Base-by-base conservation (phyloP, 73 alveolate species). In the Paramecium pentaurelia region DNA sequence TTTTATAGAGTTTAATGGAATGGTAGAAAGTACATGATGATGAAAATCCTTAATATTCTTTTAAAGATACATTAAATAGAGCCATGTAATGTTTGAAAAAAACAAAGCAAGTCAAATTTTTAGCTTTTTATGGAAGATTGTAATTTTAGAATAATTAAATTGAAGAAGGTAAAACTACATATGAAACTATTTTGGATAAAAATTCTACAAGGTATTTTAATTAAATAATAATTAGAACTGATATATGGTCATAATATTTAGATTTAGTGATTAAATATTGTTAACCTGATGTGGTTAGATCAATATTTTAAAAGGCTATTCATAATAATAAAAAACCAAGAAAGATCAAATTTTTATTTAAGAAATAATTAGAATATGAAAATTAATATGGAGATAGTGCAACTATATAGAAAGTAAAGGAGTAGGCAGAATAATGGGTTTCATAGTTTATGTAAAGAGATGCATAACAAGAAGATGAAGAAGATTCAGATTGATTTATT, bases 141-240 rank as follows among this genome's bases (percentile, higher is more conserved):
- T 95, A 97, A 86, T 97, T 93, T 95, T 95, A 86, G 90, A 93
- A 93, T 86, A 96, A 96, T 49, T 83, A 94, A 70, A 89, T 93
- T 70, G 99, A 97, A 94, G 97, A 96, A 80, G 99, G 99, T 2
- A 96, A 98, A 93, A 97, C 98, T 45, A 97, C 97, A 96, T 95
- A 95, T 77, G 99, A 97, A 92, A 96, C 97, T 87, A 93, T 97
- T 18, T 93, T 97, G 47, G 95, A 95, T 71, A 95, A 95, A 91
- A 96, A 96, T 89, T 98, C 99, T 12, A 94, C 96, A 94, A 86
- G 92, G 93, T 84, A 83, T 6, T 30, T 27, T 18, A 16, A 6
- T 58, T 30, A 0, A 60, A 44, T 71, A 7, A 71, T 42, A 22
- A 34, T 47, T n/a, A 94, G 99, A 97, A 97, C 97, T 92, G 99